A percentile compares a stretch with the other conserved stretches of the same genome.
Evolutionary conservation across 225 moss, liverwort and hornwort genomes (phyloP).

Genomic region (Straminergon stramineum): DNA sequence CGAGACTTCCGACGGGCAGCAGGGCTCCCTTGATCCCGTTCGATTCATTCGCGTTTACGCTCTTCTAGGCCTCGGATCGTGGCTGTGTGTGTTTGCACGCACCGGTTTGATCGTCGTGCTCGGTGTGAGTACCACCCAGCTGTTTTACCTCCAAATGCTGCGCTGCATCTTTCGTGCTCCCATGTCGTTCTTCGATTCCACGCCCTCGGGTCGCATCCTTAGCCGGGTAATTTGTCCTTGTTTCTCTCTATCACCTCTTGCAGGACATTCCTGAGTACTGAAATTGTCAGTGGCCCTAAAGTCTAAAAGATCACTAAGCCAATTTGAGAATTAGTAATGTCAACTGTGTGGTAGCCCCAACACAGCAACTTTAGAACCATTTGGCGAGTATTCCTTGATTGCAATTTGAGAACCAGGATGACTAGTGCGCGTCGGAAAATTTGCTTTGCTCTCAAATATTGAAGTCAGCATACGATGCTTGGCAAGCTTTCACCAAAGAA

Average conservation of each 20-base stretch:
- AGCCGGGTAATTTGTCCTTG: conserved; percentile 20
- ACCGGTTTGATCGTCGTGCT: conserved; percentile 24
- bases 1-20: conserved; percentile 39
- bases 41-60: conserved; percentile 51
- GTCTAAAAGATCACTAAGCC: neutral
- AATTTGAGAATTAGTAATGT: neutral
- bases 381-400: neutral
- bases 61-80: conserved; percentile 35
- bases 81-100: conserved; percentile 40
- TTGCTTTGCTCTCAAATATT: neutral
- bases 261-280: neutral
- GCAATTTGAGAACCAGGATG: neutral
- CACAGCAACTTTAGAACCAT: neutral
- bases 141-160: conserved; percentile 64
- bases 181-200: conserved; percentile 86
- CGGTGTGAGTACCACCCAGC: conserved; percentile 50
- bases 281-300: neutral
- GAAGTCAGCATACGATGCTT: neutral
- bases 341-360: neutral
- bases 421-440: neutral
- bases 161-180: conserved; percentile 60
- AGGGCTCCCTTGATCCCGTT: conserved; percentile 16
- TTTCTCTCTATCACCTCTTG: neutral
- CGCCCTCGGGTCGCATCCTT: conserved; percentile 63
- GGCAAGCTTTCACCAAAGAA: neutral